A percentile compares a stretch with the other conserved stretches of the same genome.
phyloP scores from a whole-genome alignment of 2,329 filamentous ascomycete genomes.

The Coleophoma crateriformis region DNA sequence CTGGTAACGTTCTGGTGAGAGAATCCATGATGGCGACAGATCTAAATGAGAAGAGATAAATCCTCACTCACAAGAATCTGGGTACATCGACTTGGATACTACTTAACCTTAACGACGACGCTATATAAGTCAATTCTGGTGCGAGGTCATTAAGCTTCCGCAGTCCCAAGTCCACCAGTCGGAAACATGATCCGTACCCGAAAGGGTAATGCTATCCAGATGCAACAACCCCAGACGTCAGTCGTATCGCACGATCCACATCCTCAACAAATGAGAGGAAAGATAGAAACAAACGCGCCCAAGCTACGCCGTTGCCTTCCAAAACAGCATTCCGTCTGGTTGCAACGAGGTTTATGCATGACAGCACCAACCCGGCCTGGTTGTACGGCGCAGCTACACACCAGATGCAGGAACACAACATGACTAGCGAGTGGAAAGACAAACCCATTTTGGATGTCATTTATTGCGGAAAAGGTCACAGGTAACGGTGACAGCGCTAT shows the following conservation, averaged over 20 bases:
- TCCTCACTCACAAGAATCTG: neutral
- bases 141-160: too few species aligned
- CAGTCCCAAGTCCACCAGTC: too few species aligned
- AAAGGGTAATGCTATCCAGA: neutral
- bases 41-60: neutral
- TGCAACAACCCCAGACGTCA: neutral
- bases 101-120: too few species aligned
- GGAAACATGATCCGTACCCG: too few species aligned
- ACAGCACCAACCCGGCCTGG: neutral
- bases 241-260: neutral
- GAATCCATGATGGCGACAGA: conserved; percentile 11
- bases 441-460: neutral
- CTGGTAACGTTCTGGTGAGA: conserved; percentile 38
- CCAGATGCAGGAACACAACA: neutral
- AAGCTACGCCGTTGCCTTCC: neutral
- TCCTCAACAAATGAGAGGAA: neutral
- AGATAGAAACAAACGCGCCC: neutral
- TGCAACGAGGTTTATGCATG: neutral
- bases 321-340: neutral
- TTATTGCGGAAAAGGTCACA: too few species aligned
- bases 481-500: too few species aligned
- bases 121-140: too few species aligned
- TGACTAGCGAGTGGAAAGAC: neutral
- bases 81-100: neutral
- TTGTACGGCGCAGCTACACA: neutral